A percentile compares a stretch with the other conserved stretches of the same genome.
Evolutionary conservation across 2,329 filamentous ascomycete genomes (phyloP).

Genomic region (Paramyrothecium sp.): DNA sequence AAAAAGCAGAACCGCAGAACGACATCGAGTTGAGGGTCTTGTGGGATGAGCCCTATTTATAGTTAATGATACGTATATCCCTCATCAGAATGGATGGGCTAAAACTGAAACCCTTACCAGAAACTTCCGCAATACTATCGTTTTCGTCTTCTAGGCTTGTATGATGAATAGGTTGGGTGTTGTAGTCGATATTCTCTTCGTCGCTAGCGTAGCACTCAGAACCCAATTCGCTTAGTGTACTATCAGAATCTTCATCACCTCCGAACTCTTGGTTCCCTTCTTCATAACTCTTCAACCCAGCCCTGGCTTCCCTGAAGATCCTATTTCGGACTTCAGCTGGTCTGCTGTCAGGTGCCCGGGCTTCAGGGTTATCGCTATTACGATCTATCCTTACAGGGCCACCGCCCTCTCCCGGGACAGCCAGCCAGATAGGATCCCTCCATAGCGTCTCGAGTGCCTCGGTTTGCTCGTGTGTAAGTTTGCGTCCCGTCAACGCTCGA

Average conservation of each 20-base stretch:
- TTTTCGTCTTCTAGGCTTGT: background rate
- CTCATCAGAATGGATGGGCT: no score
- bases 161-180: background rate
- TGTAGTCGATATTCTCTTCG: background rate
- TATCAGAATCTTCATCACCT: background rate
- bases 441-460: background rate
- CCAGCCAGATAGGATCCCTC: background rate
- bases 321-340: background rate
- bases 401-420: background rate
- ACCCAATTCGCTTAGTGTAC: background rate
- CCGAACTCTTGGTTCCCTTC: background rate
- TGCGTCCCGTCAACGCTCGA: background rate
- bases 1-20: conserved; percentile 1
- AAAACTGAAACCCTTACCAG: no score
- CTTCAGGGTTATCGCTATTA: no score
- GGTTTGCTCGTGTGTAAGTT: background rate
- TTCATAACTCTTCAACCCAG: background rate
- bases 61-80: no score
- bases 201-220: background rate
- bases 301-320: background rate
- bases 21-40: background rate
- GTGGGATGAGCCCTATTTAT: no score
- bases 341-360: background rate
- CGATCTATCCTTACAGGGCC: background rate
- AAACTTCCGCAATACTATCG: no score